Evolutionary conservation across 108 stramenopile genomes (phyloP).

Genomic region (Cyclotella cryptica): DNA sequence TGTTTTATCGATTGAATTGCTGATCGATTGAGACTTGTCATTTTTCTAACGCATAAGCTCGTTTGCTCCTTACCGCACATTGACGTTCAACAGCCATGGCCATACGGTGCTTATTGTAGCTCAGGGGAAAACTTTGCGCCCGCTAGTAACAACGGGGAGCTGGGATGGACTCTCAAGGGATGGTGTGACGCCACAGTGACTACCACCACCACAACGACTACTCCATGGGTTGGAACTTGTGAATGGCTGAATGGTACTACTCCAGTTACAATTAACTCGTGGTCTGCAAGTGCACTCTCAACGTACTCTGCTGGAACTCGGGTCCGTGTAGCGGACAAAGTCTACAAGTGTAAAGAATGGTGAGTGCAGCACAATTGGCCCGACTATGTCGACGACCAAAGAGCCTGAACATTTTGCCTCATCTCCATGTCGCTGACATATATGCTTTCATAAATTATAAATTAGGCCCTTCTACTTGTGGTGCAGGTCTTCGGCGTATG

Average conservation of each 20-base stretch:
- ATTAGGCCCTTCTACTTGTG: background rate
- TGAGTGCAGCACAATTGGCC: no score
- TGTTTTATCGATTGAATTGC: background rate
- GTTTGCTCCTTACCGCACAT: background rate
- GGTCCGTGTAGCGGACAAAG: background rate
- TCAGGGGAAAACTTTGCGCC: background rate
- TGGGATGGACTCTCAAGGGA: background rate
- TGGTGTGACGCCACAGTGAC: background rate
- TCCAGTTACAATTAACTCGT: background rate
- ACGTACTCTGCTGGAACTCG: background rate
- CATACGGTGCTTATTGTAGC: background rate
- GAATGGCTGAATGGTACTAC: no score
- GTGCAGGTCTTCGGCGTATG: background rate
- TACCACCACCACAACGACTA: no score
- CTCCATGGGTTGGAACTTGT: no score
- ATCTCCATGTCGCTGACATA: no score
- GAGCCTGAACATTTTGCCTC: no score
- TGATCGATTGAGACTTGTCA: background rate
- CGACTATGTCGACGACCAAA: no score
- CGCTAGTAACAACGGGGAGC: background rate
- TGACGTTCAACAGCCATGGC: no score
- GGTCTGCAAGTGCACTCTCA: background rate
- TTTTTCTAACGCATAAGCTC: background rate
- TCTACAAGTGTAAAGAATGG: no score
- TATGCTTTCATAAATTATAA: no score